Evolutionary conservation across 2,329 filamentous ascomycete species (phyloP).

Genomic region (Trichocomaceae sp.): DNA sequence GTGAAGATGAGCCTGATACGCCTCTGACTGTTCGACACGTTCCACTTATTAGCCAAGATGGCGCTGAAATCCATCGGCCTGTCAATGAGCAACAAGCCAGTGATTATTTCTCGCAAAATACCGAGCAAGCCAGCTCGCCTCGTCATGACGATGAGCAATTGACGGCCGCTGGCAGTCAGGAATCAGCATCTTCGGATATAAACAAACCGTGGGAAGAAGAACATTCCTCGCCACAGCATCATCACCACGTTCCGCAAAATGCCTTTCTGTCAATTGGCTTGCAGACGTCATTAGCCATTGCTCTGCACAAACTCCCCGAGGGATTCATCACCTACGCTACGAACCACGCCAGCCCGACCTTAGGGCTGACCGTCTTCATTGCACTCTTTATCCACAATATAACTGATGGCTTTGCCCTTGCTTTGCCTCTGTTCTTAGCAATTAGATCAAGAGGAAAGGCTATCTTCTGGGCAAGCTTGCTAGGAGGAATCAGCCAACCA

Average conservation of each 20-base stretch:
- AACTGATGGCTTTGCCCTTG: slow-evolving; percentile 91
- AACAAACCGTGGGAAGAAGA: slow-evolving; percentile 11
- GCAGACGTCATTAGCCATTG: slow-evolving; percentile 91
- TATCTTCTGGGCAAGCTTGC: slow-evolving; percentile 73
- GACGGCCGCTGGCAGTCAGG: slow-evolving; percentile 6
- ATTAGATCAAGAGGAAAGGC: slow-evolving; percentile 72
- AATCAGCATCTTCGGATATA: background rate
- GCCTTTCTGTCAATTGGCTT: slow-evolving; percentile 92
- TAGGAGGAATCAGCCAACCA: slow-evolving; percentile 84
- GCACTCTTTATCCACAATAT: slow-evolving; percentile 98
- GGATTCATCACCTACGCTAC: slow-evolving; percentile 88
- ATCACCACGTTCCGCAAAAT: slow-evolving; percentile 92
- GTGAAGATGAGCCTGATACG: slow-evolving; percentile 11
- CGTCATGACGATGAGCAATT: slow-evolving; percentile 8
- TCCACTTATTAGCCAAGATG: background rate
- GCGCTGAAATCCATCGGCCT: background rate
- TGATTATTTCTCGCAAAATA: slow-evolving; percentile 12
- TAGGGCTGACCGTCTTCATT: slow-evolving; percentile 89
- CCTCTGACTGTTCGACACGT: slow-evolving; percentile 12
- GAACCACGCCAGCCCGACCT: slow-evolving; percentile 84
- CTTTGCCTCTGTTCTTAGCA: slow-evolving; percentile 85
- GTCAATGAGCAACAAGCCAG: background rate
- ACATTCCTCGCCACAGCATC: slow-evolving; percentile 46
- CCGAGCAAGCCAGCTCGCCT: background rate
- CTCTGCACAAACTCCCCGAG: slow-evolving; percentile 90